Conservation (phyloP, 495 filamentous ascomycete species). For the Thozetella sp. region DNA sequence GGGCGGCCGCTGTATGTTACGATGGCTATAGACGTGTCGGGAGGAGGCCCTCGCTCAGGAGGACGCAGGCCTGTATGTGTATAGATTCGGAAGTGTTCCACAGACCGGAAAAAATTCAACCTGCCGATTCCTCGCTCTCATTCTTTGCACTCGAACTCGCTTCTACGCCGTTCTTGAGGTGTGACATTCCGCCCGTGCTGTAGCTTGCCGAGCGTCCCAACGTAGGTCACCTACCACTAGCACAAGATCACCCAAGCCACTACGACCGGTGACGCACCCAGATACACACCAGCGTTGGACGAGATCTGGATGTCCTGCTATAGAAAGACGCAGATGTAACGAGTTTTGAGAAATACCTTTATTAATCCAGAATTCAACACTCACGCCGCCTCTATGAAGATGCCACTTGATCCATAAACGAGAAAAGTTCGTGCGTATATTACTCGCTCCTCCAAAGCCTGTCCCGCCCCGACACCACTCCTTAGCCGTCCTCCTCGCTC, state of each 20-base stretch:
- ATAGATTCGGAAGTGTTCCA: constrained; percentile 13
- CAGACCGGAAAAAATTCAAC: constrained; percentile 6
- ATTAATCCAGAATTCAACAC: background rate
- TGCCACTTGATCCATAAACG: constrained; percentile 1
- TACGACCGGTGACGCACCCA: background rate
- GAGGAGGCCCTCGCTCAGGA: background rate
- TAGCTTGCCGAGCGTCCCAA: too few species aligned
- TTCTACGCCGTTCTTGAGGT: too few species aligned
- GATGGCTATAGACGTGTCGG: background rate
- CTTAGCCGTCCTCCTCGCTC: background rate
- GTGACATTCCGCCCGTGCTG: too few species aligned
- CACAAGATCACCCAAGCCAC: too few species aligned
- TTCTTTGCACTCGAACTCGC: background rate
- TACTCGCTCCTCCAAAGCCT: background rate
- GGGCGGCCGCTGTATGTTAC: background rate
- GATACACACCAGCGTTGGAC: background rate
- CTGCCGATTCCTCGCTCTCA: background rate
- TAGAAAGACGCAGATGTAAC: background rate
- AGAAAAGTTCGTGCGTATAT: background rate
- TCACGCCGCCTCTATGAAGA: constrained; percentile 1
- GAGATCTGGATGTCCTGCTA: background rate
- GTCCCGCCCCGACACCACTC: background rate
- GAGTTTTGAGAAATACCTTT: background rate
- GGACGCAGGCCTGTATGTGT: constrained; percentile 11
- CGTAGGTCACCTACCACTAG: too few species aligned